A percentile compares a stretch with the other conserved stretches of the same genome.
Evolutionary conservation across 176 grass and related monocot species (phyloP).

Genomic region (Musa beccarii): DNA sequence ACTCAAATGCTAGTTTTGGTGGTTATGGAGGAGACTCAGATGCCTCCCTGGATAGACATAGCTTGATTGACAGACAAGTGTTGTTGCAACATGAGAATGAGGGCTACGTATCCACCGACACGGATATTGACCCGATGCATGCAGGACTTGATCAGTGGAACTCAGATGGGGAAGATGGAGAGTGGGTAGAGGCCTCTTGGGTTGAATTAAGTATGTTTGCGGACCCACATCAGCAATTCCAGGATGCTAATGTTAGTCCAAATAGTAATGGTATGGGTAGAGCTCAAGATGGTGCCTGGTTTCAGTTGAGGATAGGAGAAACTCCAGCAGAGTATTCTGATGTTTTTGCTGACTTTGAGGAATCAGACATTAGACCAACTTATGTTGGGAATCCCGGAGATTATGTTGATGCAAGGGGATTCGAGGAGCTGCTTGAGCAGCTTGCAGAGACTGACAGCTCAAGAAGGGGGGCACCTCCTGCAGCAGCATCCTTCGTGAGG

Average conservation of each 20-base stretch:
- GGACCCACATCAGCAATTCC: constrained; percentile 26
- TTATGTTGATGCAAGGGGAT: constrained; percentile 62
- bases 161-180: constrained; percentile 45
- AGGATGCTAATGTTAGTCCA: constrained; percentile 17
- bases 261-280: constrained; percentile 20
- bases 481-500: constrained; percentile 36
- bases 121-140: constrained; percentile 87
- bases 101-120: constrained; percentile 47
- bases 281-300: constrained; percentile 30
- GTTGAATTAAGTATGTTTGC: constrained; percentile 28
- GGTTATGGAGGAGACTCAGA: constrained; percentile 64
- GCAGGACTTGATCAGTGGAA: constrained; percentile 58
- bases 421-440: constrained; percentile 67
- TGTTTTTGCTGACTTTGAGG: constrained; percentile 18
- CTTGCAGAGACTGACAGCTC: constrained; percentile 52
- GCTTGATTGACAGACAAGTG: constrained; percentile 35
- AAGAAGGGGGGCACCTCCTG: constrained; percentile 71
- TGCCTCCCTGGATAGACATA: constrained; percentile 49
- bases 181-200: constrained; percentile 52
- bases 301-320: constrained; percentile 22
- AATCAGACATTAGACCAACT: constrained; percentile 22
- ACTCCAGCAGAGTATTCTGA: constrained; percentile 22
- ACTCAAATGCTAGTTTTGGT: constrained; percentile 61
- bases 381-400: constrained; percentile 55
- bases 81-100: constrained; percentile 45